A percentile compares a stretch with the other conserved stretches of the same genome.
Conservation (phyloP, 2,329 filamentous ascomycete species). For the Didymella exigua region DNA sequence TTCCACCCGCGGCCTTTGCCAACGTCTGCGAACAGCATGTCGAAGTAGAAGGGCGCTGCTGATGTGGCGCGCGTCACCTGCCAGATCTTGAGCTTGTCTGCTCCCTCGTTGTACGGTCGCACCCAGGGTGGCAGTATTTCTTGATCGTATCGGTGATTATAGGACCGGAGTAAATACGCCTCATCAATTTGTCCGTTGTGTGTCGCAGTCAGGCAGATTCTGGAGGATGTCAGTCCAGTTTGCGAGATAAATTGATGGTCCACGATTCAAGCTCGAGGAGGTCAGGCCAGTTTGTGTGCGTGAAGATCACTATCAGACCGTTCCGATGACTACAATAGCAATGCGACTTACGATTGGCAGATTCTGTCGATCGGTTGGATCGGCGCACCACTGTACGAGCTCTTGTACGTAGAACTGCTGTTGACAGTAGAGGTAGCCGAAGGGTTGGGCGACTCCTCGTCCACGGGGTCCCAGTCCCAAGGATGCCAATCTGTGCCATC, state of each 20-base stretch:
- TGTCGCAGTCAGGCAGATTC: slow-evolving; percentile 56
- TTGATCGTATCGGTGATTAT: slow-evolving; percentile 53
- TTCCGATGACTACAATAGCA: neutral
- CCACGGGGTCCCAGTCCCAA: slow-evolving; percentile 40
- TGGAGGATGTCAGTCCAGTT: slow-evolving; percentile 5
- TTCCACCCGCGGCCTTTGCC: slow-evolving; percentile 41
- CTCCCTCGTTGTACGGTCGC: slow-evolving; percentile 55
- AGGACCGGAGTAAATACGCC: slow-evolving; percentile 57
- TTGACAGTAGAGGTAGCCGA: slow-evolving; percentile 17
- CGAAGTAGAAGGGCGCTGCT: slow-evolving; percentile 60
- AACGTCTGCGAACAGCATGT: slow-evolving; percentile 54
- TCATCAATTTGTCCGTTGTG: slow-evolving; percentile 55
- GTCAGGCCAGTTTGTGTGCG: neutral
- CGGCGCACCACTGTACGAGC: slow-evolving; percentile 6
- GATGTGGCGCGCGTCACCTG: slow-evolving; percentile 59
- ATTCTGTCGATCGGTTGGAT: slow-evolving; percentile 38
- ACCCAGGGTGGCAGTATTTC: slow-evolving; percentile 53
- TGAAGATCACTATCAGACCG: neutral
- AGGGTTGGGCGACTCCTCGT: slow-evolving; percentile 22
- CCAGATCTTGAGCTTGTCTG: slow-evolving; percentile 56
- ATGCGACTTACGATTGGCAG: slow-evolving; percentile 44
- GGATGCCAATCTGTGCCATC: slow-evolving; percentile 54
- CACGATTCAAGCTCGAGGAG: neutral
- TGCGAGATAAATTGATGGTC: no score
- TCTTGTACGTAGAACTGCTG: slow-evolving; percentile 31